These are phyloP conservation scores for Colletotrichum sp. DNA, from an alignment of 2,329 filamentous ascomycete genomes.

Conservation along the genomic window DNA sequence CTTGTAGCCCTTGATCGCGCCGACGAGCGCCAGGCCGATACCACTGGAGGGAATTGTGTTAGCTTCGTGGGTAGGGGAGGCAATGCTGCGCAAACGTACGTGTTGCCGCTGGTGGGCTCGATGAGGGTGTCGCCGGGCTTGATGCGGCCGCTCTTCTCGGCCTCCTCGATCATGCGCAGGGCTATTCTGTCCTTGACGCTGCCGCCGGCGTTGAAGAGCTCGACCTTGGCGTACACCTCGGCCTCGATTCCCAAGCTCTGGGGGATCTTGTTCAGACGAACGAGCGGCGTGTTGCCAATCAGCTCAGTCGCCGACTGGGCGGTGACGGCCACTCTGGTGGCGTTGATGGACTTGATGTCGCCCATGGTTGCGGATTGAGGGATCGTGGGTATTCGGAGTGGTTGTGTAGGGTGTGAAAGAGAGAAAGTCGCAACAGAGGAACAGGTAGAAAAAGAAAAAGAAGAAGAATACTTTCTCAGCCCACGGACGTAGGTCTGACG, in stretches of 20 bases:
- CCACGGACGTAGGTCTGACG: not conserved
- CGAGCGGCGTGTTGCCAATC: slow-evolving; percentile 95
- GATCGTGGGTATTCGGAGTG: not conserved
- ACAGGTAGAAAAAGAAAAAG: not conserved
- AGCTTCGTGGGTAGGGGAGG: too few species aligned
- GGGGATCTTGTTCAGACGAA: slow-evolving; percentile 91
- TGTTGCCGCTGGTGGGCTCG: slow-evolving; percentile 97
- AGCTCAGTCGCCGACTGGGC: slow-evolving; percentile 77
- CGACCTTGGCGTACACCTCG: slow-evolving; percentile 88
- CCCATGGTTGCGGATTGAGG: slow-evolving; percentile 15
- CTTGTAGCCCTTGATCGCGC: slow-evolving; percentile 95
- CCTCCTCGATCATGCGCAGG: slow-evolving; percentile 95
- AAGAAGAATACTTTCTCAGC: not conserved
- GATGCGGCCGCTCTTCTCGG: slow-evolving; percentile 88
- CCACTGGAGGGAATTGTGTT: slow-evolving; percentile 52
- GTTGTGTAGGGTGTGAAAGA: not conserved
- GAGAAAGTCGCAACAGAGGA: not conserved
- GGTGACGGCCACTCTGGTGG: slow-evolving; percentile 32
- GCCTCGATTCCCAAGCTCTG: slow-evolving; percentile 89
- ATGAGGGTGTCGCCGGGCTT: slow-evolving; percentile 97
- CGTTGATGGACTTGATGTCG: slow-evolving; percentile 20
- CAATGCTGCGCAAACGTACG: slow-evolving; percentile 49
- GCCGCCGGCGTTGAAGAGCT: slow-evolving; percentile 92
- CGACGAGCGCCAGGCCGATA: slow-evolving; percentile 93
- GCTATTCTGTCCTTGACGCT: slow-evolving; percentile 96